A percentile compares a stretch with the other conserved stretches of the same genome.
Conservation (phyloP, 1,139 yeast species). For the Candida sp. region DNA sequence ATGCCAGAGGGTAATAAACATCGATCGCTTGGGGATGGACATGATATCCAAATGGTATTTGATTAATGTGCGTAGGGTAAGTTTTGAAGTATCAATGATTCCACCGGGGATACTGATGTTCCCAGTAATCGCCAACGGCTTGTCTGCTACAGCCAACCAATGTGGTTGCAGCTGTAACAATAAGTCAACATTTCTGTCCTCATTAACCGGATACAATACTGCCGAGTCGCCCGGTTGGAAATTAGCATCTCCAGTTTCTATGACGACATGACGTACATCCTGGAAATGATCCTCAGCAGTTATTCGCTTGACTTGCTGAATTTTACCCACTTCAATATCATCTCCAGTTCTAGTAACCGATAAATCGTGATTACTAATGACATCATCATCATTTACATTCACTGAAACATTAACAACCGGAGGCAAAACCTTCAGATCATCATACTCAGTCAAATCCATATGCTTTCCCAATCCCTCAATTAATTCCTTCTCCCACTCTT, state of each 20-base stretch:
- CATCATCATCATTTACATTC: background rate
- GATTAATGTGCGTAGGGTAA: slow-evolving; percentile 69
- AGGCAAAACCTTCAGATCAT: slow-evolving; percentile 14
- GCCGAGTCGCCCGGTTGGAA: slow-evolving; percentile 81
- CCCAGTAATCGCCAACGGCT: slow-evolving; percentile 34
- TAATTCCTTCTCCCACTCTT: slow-evolving; percentile 67
- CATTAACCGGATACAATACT: slow-evolving; percentile 74
- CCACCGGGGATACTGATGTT: slow-evolving; percentile 53
- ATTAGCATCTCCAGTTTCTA: slow-evolving; percentile 31
- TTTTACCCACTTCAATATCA: slow-evolving; percentile 31
- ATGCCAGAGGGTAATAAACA: slow-evolving; percentile 68
- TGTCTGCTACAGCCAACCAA: slow-evolving; percentile 72
- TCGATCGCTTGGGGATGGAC: slow-evolving; percentile 81
- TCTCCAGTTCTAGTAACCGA: slow-evolving; percentile 3
- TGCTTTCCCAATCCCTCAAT: slow-evolving; percentile 32
- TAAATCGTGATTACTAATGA: background rate
- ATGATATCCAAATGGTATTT: slow-evolving; percentile 78
- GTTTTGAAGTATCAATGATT: slow-evolving; percentile 38
- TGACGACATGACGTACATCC: slow-evolving; percentile 70
- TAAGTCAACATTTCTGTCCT: slow-evolving; percentile 57
- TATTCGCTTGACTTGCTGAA: slow-evolving; percentile 51
- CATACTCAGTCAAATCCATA: slow-evolving; percentile 4
- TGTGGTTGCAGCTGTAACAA: slow-evolving; percentile 64
- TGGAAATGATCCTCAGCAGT: slow-evolving; percentile 79
- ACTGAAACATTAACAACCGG: slow-evolving; percentile 12